Evolutionary conservation across 2,329 filamentous ascomycete genomes (phyloP), one percentile per base, ranked within the genome.

Genomic region (Fusarium udum): DNA sequence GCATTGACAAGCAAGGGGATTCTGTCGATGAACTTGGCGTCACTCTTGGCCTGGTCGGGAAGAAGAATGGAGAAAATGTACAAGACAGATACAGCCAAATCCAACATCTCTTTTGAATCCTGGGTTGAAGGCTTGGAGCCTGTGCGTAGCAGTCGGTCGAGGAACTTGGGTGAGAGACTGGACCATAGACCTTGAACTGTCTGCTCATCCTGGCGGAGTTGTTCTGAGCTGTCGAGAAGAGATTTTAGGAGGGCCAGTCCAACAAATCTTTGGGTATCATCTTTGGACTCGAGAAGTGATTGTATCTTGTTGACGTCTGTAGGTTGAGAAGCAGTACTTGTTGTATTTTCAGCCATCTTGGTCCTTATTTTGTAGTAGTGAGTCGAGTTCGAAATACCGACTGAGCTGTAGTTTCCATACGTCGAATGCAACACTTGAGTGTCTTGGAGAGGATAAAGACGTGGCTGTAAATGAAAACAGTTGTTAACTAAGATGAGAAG

Each of bases 221-320:
- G 79, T 28, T 84, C 81, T 11, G 88, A 87, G 77, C 89, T 90
- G 79, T 92, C 90, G 37, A 93, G 84, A 18, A 91, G 81, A n/a
- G 89, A 88, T 76, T 90, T 92, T 57, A 93, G 84, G 28, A 93
- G 84, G 3, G 90, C 89, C 28, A 93, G 83, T 13, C 90, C 91
- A 43, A 92, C 90, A 73, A 93, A 92, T 76, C 89, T 87, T 26
- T 90, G 89, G 1, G 91, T 93, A 78, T 93, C 91, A 77, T 92
- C 87, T 68, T 89, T 90, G 61, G 88, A 81, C 61, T 84, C 83
- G 39, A 93, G 85, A 6, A 92, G 84, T 4, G 83, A 76, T 71
- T 88, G 83, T 60, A 92, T 86, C 75, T 87, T 88, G 57, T 85
- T 81, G 58, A 83, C 61, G 61, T 77, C 79, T 42, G 73, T 71